Conservation (phyloP, 1,139 yeast species). For the Lodderomyces metapsilosis region DNA sequence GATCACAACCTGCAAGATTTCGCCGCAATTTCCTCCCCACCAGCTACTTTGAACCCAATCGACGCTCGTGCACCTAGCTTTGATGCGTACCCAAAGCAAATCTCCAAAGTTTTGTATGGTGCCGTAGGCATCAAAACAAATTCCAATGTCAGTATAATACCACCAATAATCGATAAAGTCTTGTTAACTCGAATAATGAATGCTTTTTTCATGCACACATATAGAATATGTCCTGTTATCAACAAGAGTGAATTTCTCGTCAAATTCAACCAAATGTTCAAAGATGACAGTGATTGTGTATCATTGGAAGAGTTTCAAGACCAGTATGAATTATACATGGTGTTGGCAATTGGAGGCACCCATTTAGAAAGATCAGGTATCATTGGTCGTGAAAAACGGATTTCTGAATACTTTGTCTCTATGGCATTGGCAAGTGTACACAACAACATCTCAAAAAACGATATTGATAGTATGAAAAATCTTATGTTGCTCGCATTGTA, state of each 20-base stretch:
- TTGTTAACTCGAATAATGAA: conserved; percentile 18
- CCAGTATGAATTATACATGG: conserved; percentile 43
- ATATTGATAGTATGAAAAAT: conserved; percentile 34
- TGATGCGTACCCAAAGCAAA: conserved; percentile 16
- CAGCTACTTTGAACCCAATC: conserved; percentile 11
- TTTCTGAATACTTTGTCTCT: conserved; percentile 19
- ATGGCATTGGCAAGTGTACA: conserved; percentile 23
- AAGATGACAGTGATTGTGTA: conserved; percentile 5
- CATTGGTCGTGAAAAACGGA: conserved; percentile 28
- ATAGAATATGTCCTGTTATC: conserved; percentile 42
- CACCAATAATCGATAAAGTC: conserved; percentile 16
- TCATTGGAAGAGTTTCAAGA: conserved; percentile 21
- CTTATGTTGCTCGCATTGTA: conserved; percentile 43
- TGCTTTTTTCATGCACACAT: conserved; percentile 44
- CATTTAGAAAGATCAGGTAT: conserved; percentile 36
- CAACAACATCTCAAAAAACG: conserved; percentile 32
- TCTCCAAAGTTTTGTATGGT: conserved; percentile 17
- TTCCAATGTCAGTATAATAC: conserved; percentile 17
- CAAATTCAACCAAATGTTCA: conserved; percentile 19
- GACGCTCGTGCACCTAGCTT: conserved; percentile 17
- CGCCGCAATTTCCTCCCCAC: neutral
- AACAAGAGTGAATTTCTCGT: conserved; percentile 34
- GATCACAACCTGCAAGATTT: neutral
- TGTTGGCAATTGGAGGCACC: conserved; percentile 49
- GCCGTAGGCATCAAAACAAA: conserved; percentile 18